Conservation (phyloP, 768 basidiomycete genomes). For the Asterophora parasitica region DNA sequence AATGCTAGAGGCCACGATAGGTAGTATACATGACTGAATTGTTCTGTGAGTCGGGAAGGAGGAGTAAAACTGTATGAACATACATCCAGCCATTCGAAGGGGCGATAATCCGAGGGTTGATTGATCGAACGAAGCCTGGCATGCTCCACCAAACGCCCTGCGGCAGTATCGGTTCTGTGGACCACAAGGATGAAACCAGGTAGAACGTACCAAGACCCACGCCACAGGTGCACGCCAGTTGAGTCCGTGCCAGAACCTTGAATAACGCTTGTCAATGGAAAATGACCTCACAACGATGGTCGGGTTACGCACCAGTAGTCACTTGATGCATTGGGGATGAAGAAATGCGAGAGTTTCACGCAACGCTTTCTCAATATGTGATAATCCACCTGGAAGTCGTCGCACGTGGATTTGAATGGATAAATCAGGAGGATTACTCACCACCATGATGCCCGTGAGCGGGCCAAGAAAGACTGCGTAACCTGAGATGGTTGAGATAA, state of each 20-base stretch:
- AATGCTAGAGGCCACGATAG: constrained; percentile 23
- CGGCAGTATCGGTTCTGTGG: background rate
- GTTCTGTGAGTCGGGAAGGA: background rate
- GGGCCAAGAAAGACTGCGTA: constrained; percentile 29
- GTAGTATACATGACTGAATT: constrained; percentile 20
- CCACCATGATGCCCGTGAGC: constrained; percentile 28
- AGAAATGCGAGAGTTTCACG: constrained; percentile 26
- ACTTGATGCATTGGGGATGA: constrained; percentile 19
- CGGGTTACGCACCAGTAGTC: constrained; percentile 28
- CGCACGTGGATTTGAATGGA: too few species aligned
- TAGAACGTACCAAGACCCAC: constrained; percentile 1
- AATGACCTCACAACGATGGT: constrained; percentile 18
- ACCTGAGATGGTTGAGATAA: constrained; percentile 27
- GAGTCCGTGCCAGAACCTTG: constrained; percentile 21
- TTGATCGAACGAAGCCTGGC: constrained; percentile 24
- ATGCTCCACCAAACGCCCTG: constrained; percentile 27
- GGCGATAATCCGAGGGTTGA: constrained; percentile 11
- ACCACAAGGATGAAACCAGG: background rate
- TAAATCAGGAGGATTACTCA: constrained; percentile 3
- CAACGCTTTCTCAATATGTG: constrained; percentile 21
- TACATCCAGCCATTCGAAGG: constrained; percentile 22
- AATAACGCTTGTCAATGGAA: background rate
- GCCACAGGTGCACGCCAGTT: constrained; percentile 10
- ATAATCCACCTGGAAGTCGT: constrained; percentile 20
- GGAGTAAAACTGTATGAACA: constrained; percentile 1